Evolutionary conservation across 495 filamentous ascomycete genomes (phyloP), one percentile per base, ranked within the genome.

Genomic region (Aspergillus ostianus): DNA sequence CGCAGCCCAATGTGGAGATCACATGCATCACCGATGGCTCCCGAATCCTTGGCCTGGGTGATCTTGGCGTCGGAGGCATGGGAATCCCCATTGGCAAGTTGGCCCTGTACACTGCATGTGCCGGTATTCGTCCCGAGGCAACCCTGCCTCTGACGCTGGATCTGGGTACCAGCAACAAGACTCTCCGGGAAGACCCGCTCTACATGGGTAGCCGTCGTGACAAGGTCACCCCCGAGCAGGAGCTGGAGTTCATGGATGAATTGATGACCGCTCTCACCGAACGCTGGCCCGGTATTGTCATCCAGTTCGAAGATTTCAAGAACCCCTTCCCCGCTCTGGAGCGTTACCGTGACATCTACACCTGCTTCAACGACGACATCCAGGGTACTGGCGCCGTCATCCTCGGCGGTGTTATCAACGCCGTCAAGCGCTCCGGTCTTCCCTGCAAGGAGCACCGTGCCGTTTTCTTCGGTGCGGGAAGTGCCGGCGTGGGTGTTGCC

Each of bases 251-350:
- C 73, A 81, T 98, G 83, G 94, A 98, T 67, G 94, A 98, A 80
- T 84, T 98, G 76, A 98, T 98, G 94, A 80, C 86, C 67, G 94
- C 94, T 55, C 82, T 91, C 45, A 89, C 87, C 46, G 91, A 94
- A 70, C 87, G 90, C 59, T 96, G 84, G 85, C 92, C 92, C 19
- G 85, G 91, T 58, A 95, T 98, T 79, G 87, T 98, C 55, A 90
- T 98, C 61, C 94, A 98, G 73, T 98, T 96, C 64, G 94, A 98
- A 76, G 94, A 98, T 63, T 98, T 96, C 78, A 96, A 98, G 82
- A 96, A 93, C 64, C 94, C 94, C 15, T 98, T 98, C 85, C 90
- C 91, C 57, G 91, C 93, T 51, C 82, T 98, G 46, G 88, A 96
- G 72, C 84, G 92, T 48, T 98, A 97, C 72, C 87, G 88, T 50